Base-by-base conservation (phyloP, 768 basidiomycete species). In the Mycena capillaripes region DNA sequence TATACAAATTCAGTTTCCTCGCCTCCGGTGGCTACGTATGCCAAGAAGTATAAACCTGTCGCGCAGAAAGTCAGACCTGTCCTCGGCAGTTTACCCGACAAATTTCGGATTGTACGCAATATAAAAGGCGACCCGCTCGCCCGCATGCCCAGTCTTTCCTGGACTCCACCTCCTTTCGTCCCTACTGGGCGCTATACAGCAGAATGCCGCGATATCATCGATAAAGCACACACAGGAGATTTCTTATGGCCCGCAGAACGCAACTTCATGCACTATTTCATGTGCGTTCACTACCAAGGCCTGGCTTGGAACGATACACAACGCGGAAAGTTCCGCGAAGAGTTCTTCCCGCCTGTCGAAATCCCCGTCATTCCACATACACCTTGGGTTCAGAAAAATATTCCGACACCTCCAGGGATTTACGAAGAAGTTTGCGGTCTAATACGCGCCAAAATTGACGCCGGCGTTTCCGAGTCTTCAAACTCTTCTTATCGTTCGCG, bases 401-500 rank as follows among this genome's bases (percentile, higher is more conserved):
- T 48, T 6, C 46, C 46, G 23, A 48, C 23, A 9, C 46, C 46
- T 4, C 46, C 46, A 23, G 46, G 46, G 6, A 48, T 48, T 23
- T 48, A 48, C 21, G 46, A 48, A 4, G 46, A 48, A 23, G 46
- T 48, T 23, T 48, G 46, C 46, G 3, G n/a, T 8, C 21, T 48
- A 6, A 48, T 48, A 7, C 19, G 46, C 7, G n/a, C 46, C 3
- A 48, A 48, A 23, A 48, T 48, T 48, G 46, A 42, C 40, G 56
- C 56, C 6, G 36, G 36, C 36, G 36, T 57, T 32, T 57, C 1
- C 65, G 69, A 3, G 68, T 71, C 40, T 6, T 32, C 50, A 0
- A 71, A 58, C 2, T 19, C 66, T 6, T 76, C 72, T 69, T 74
- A 71, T 36, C 71, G 69, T 52, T 76, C 5, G n/a, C 64, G 48